These are phyloP conservation scores for Tetrahymena elliotti DNA, from an alignment of 73 alveolate genomes.

Conservation along the genomic window DNA sequence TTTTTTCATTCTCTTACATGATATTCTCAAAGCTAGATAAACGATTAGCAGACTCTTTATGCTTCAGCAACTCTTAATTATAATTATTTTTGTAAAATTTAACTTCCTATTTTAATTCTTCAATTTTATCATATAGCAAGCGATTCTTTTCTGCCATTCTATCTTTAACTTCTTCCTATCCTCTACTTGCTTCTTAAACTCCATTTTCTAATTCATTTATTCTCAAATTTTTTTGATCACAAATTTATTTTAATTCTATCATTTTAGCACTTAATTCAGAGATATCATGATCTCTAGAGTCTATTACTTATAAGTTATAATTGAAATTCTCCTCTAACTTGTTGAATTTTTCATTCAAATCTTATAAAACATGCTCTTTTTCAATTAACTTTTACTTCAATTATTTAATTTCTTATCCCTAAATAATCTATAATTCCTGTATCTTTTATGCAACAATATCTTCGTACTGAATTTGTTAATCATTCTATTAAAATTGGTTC, in stretches of 20 bases:
- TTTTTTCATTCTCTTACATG: not conserved
- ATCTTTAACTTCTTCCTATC: not conserved
- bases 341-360: not conserved
- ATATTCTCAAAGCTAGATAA: not conserved
- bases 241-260: not conserved
- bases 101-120: not conserved
- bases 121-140: not conserved
- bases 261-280: not conserved
- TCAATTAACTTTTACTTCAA: not conserved
- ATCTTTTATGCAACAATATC: not conserved
- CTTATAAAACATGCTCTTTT: not conserved
- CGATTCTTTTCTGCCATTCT: not conserved
- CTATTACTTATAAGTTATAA: not conserved
- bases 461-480: not conserved
- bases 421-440: not conserved
- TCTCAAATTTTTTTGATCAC: not conserved
- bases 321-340: not conserved
- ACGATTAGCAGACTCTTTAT: not conserved
- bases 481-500: not conserved
- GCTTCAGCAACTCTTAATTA: not conserved
- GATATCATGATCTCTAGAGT: not conserved
- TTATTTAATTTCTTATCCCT: not conserved
- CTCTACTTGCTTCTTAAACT: not conserved
- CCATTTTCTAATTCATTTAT: not conserved
- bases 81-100: not conserved